Base-by-base conservation (phyloP, 1,284 basidiomycete species). In the Cutaneotrichosporon mucoides region DNA sequence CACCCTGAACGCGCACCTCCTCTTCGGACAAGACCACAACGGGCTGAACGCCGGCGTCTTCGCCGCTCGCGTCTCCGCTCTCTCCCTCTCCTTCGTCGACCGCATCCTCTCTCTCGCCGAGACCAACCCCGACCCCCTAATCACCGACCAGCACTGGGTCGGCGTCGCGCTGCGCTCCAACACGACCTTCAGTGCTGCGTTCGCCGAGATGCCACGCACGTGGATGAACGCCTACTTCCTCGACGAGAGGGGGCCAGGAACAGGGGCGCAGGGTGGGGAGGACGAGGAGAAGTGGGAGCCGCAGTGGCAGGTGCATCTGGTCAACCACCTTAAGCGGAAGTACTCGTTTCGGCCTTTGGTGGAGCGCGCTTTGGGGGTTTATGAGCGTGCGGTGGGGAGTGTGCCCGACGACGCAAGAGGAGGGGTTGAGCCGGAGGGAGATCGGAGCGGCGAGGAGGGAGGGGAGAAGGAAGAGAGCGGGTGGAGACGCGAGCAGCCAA, bases 21-120 rank as follows among this genome's bases (percentile, higher is more conserved):
- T 62, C 41, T 60, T 46, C 7, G 53, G 49, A 5, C 62, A 64
- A 56, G 60, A 64, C 40, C 65, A 62, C 52, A 60, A 64, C 40
- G 65, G 65, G 10, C 49, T 66, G 44, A 64, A 64, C 46, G 48
- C 57, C 6, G 62, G 65, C 13, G 62, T 56, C 5, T 45, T 66
- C 24, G 43, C 64, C 10, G 42, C 60, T 37, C 57, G 58, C 37
- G 52, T 62, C 5, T 38, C 45, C 7, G 38, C 50, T 34, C 44
- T 45, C 5, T n/a, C 35, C n/a, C 56, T 57, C 11, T n/a, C 38
- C 15, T 47, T 53, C 9, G 43, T 57, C 44, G 44, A 57, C 24
- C 44, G 36, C 37, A 35, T 58, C 2, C 37, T 58, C 45, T 7
- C 13, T 4, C 8, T 10, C 43, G 13, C 44, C 3, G 57, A 53